Conservation (phyloP, 2,329 filamentous ascomycete genomes). For the Clonostachys byssicola region DNA sequence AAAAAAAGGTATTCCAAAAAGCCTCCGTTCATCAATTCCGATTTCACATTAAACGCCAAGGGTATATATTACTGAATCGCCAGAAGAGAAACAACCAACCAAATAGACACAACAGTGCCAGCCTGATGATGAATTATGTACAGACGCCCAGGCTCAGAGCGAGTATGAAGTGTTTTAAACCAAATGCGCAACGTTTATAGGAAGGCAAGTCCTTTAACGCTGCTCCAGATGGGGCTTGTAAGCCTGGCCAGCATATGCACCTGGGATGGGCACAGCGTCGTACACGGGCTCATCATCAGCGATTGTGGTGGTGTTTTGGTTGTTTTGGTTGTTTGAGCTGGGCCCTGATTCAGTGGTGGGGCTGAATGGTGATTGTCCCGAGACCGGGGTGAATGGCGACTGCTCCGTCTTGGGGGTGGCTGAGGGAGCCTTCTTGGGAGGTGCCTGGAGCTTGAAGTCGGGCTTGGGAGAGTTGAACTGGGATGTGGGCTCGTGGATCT, state of each 20-base stretch:
- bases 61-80: slow-evolving; percentile 1
- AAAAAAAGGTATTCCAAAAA: no score
- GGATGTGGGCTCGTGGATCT: slow-evolving; percentile 56
- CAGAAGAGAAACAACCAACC: neutral
- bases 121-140: neutral
- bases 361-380: slow-evolving; percentile 3
- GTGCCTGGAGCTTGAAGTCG: slow-evolving; percentile 83
- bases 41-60: neutral
- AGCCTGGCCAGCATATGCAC: slow-evolving; percentile 64
- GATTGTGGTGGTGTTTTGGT: slow-evolving; percentile 35
- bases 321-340: slow-evolving; percentile 20
- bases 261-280: slow-evolving; percentile 82
- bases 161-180: neutral
- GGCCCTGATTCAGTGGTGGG: neutral
- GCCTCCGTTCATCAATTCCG: neutral
- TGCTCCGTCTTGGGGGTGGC: slow-evolving; percentile 69
- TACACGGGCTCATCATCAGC: slow-evolving; percentile 82
- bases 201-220: slow-evolving; percentile 7
- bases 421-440: slow-evolving; percentile 72
- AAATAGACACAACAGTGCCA: no score
- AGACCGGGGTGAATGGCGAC: slow-evolving; percentile 45
- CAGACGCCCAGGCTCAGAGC: neutral
- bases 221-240: slow-evolving; percentile 40
- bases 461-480: slow-evolving; percentile 49
- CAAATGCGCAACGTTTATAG: neutral